Percentiles rank a stretch among this genome's conserved stretches.
Conservation (phyloP, 2,329 filamentous ascomycete genomes). For the Herpomyces periplanetae region DNA sequence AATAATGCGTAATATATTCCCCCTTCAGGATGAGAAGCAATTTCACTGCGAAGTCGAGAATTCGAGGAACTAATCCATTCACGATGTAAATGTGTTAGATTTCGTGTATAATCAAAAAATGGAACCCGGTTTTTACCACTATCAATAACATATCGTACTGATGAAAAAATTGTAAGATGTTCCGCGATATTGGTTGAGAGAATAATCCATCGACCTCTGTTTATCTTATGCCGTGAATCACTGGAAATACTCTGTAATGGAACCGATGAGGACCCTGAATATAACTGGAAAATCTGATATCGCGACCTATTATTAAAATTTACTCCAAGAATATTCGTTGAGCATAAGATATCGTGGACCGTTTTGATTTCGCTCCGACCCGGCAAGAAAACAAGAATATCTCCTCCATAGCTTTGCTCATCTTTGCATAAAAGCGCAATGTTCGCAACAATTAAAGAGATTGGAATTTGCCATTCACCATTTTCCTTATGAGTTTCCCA, state of each 20-base stretch:
- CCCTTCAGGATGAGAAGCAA: constrained; percentile 11
- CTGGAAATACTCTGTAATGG: constrained; percentile 8
- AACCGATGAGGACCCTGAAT: constrained; percentile 11
- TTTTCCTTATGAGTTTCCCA: no score
- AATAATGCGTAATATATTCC: constrained; percentile 13
- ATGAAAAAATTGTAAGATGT: constrained; percentile 13
- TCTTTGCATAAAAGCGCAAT: no score
- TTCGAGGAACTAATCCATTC: constrained; percentile 12
- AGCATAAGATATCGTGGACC: constrained; percentile 6
- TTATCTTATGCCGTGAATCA: no score
- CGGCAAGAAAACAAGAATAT: constrained; percentile 12
- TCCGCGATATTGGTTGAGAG: constrained; percentile 14
- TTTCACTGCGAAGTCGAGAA: constrained; percentile 11
- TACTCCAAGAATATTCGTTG: constrained; percentile 6
- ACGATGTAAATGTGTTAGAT: constrained; percentile 8
- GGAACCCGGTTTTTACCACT: constrained; percentile 9
- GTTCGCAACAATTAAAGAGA: no score
- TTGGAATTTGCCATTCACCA: no score
- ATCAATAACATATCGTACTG: constrained; percentile 13
- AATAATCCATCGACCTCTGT: constrained; percentile 12
- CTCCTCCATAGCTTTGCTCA: constrained; percentile 9
- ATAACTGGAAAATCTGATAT: constrained; percentile 11
- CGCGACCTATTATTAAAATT: constrained; percentile 8
- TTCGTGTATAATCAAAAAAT: constrained; percentile 8
- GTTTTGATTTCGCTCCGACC: constrained; percentile 9